Conservation (phyloP, 2,329 filamentous ascomycete genomes). For the Curvularia sp. region DNA sequence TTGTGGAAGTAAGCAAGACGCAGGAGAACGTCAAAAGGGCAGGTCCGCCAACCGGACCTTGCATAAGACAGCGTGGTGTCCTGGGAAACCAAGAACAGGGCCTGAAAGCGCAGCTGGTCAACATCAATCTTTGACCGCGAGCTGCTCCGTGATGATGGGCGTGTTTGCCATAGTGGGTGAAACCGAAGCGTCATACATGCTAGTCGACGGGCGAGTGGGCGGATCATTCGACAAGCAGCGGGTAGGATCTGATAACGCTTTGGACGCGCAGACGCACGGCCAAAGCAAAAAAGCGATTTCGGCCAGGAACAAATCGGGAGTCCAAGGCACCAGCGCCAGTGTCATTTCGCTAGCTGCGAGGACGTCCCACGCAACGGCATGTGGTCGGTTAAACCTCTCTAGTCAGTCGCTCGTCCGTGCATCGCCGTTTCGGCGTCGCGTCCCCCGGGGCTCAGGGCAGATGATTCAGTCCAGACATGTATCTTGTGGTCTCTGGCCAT, state of each 20-base stretch:
- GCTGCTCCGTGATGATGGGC: conserved; percentile 15
- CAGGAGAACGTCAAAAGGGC: conserved; percentile 1
- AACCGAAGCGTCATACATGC: conserved; percentile 32
- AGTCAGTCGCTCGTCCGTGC: neutral
- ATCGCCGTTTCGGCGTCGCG: conserved; percentile 4
- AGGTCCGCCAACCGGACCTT: neutral
- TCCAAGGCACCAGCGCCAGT: conserved; percentile 18
- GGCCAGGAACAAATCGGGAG: conserved; percentile 17
- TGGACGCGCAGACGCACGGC: conserved; percentile 4
- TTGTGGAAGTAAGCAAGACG: conserved; percentile 5
- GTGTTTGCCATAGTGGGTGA: conserved; percentile 16
- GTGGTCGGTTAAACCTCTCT: conserved; percentile 3
- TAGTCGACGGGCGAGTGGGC: conserved; percentile 17
- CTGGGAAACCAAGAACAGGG: neutral
- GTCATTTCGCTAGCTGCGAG: conserved; percentile 20
- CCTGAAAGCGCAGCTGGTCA: neutral
- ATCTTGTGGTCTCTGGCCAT: neutral
- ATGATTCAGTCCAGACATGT: neutral
- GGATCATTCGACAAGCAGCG: conserved; percentile 18
- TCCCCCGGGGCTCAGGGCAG: conserved; percentile 9
- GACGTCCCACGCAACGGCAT: conserved; percentile 14
- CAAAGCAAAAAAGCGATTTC: conserved; percentile 7
- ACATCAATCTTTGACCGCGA: conserved; percentile 3
- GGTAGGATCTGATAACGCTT: conserved; percentile 22
- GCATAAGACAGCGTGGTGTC: neutral